Percentiles rank a stretch among this genome's conserved stretches.
Conservation (phyloP, 345 rosid species). For the Salix caprea region DNA sequence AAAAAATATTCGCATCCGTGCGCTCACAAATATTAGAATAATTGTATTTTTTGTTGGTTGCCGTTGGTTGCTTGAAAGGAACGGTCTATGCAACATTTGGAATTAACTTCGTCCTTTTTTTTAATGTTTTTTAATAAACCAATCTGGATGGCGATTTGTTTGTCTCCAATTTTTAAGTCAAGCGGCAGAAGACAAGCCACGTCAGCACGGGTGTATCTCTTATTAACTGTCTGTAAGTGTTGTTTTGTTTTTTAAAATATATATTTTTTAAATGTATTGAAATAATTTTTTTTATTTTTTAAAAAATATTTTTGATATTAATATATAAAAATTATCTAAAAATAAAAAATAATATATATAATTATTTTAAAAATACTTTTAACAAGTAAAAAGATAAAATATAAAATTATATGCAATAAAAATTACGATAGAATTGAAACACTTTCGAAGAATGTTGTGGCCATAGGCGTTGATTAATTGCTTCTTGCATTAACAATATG, state of each 20-base stretch:
- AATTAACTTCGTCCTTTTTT: neutral
- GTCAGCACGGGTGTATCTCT: neutral
- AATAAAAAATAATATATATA: too few relatives aligned
- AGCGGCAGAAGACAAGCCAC: neutral
- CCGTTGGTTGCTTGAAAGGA: slow-evolving; percentile 22
- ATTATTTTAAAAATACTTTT: too few relatives aligned
- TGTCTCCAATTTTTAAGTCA: neutral
- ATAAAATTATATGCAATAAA: too few relatives aligned
- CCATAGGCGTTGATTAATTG: neutral
- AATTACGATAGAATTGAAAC: too few relatives aligned
- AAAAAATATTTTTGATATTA: too few relatives aligned
- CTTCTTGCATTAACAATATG: neutral
- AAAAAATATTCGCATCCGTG: slow-evolving; percentile 25
- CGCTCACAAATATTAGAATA: slow-evolving; percentile 3
- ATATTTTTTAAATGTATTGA: too few relatives aligned
- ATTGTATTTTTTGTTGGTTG: neutral
- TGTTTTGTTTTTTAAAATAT: too few relatives aligned
- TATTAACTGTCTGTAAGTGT: too few relatives aligned
- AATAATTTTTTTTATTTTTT: too few relatives aligned
- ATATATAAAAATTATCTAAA: too few relatives aligned
- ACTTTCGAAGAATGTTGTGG: too few relatives aligned
- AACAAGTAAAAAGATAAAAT: too few relatives aligned
- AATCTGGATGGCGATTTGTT: neutral
- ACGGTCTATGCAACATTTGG: slow-evolving; percentile 14
- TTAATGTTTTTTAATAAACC: neutral